phyloP scores from a whole-genome alignment of 2,329 filamentous ascomycete species.

The Pleurostoma richardsiae region DNA sequence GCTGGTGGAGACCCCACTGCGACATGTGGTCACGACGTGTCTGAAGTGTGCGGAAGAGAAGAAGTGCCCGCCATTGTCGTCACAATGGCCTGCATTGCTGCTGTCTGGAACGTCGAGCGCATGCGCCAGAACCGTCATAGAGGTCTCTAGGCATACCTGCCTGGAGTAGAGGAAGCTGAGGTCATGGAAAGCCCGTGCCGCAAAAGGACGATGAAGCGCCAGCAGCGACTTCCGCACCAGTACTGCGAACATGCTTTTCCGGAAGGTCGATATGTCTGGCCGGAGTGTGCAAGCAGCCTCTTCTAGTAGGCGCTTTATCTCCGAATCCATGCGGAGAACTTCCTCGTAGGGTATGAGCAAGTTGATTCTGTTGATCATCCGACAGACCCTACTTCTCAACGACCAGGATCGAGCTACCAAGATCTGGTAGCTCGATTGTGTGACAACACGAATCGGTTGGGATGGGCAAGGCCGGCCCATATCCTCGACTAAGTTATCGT shows the following conservation, averaged over 20 bases:
- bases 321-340: constrained; percentile 5
- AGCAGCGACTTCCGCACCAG: constrained; percentile 2
- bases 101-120: constrained; percentile 1
- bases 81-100: no score
- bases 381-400: constrained; percentile 1
- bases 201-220: constrained; percentile 5
- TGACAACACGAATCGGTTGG: neutral
- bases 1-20: constrained; percentile 4
- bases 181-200: constrained; percentile 3
- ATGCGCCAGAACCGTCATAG: constrained; percentile 1
- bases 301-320: constrained; percentile 1
- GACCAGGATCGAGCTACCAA: constrained; percentile 1
- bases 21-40: constrained; percentile 3
- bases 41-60: neutral
- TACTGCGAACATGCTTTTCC: neutral
- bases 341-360: constrained; percentile 1
- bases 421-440: neutral
- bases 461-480: neutral
- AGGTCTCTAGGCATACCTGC: constrained; percentile 1
- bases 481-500: neutral
- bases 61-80: no score
- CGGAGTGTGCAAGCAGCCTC: neutral
- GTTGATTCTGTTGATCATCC: constrained; percentile 4
- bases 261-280: neutral
- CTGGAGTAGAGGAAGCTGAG: constrained; percentile 4